These are phyloP conservation scores for Phytophthora pseudosyringae DNA, from an alignment of 352 stramenopile species.

Conservation along the genomic window DNA sequence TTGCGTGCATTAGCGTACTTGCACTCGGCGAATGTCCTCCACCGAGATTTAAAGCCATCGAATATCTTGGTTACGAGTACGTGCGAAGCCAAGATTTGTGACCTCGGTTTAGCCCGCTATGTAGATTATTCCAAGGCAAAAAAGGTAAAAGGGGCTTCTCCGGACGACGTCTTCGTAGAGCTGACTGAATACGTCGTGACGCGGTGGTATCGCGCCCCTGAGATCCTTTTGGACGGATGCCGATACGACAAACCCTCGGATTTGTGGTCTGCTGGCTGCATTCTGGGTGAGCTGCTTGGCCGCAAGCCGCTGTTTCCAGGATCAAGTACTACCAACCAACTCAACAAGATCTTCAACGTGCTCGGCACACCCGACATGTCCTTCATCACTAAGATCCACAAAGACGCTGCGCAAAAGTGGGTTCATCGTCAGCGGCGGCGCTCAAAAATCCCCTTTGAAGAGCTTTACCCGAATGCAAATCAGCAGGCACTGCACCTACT, in stretches of 20 bases:
- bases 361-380: slow-evolving; percentile 86
- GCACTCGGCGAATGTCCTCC: slow-evolving; percentile 96
- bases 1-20: slow-evolving; percentile 96
- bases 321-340: slow-evolving; percentile 95
- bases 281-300: slow-evolving; percentile 96
- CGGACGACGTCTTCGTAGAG: slow-evolving; percentile 57
- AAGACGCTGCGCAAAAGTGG: slow-evolving; percentile 76
- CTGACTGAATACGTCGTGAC: slow-evolving; percentile 86
- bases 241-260: slow-evolving; percentile 81
- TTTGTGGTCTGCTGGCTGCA: slow-evolving; percentile 93
- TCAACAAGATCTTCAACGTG: slow-evolving; percentile 96
- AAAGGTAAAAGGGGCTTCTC: slow-evolving; percentile 37
- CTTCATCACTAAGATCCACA: slow-evolving; percentile 71
- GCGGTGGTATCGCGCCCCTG: slow-evolving; percentile 85
- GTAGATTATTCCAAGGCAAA: slow-evolving; percentile 70
- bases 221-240: slow-evolving; percentile 92
- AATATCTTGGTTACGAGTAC: slow-evolving; percentile 98
- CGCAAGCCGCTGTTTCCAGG: slow-evolving; percentile 97
- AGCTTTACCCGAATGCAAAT: slow-evolving; percentile 84
- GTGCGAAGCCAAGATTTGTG: slow-evolving; percentile 96
- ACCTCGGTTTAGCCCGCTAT: slow-evolving; percentile 93
- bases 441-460: slow-evolving; percentile 64
- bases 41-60: slow-evolving; percentile 96
- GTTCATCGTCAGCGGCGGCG: slow-evolving; percentile 66
- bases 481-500: slow-evolving; percentile 70